A percentile compares a stretch with the other conserved stretches of the same genome.
Evolutionary conservation across 306 rosid genomes (phyloP).

Genomic region (Citrullus colocynthis): DNA sequence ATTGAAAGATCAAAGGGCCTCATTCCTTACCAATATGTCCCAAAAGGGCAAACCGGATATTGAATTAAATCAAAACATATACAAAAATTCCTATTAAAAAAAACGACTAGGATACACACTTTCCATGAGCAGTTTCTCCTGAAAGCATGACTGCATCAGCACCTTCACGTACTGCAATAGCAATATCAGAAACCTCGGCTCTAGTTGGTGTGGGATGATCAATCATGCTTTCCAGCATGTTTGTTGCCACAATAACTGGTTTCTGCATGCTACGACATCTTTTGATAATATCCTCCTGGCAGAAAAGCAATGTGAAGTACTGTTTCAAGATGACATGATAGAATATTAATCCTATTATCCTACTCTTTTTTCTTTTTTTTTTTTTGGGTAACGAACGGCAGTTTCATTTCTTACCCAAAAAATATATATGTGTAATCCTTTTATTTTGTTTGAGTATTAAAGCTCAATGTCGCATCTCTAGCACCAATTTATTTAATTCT

Average conservation of each 20-base stretch:
- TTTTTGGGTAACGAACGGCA: background rate
- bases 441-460: background rate
- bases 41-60: background rate
- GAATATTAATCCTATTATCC: background rate
- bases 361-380: background rate
- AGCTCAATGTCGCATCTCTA: background rate
- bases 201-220: constrained; percentile 92
- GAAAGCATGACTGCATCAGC: constrained; percentile 98
- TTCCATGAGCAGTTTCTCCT: constrained; percentile 99
- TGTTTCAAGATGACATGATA: background rate
- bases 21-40: background rate
- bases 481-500: background rate
- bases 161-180: constrained; percentile 90
- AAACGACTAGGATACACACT: constrained; percentile 37
- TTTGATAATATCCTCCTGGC: constrained; percentile 77
- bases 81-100: background rate
- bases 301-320: background rate
- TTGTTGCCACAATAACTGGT: constrained; percentile 95
- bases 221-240: constrained; percentile 99
- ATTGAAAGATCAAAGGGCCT: background rate
- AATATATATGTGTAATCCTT: background rate
- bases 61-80: background rate
- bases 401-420: background rate
- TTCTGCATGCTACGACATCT: constrained; percentile 74
- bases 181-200: constrained; percentile 95